phyloP scores from a whole-genome alignment of 1,284 basidiomycete species.

The Cerrena zonata region DNA sequence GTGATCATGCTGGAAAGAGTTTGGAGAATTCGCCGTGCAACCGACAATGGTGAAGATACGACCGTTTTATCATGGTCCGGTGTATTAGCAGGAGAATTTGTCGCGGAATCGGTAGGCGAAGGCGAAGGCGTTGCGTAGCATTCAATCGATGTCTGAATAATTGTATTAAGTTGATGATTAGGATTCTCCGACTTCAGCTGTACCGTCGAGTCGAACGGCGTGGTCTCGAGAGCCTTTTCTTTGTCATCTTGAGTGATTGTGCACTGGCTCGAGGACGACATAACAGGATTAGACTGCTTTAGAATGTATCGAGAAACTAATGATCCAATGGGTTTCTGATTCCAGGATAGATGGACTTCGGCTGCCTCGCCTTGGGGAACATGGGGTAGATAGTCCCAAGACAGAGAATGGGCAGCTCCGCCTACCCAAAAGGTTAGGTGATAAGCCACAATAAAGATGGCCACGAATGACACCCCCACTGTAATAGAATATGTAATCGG shows the following conservation, averaged over 20 bases:
- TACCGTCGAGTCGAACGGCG: background rate
- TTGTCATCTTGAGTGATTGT: background rate
- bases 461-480: conserved; percentile 38
- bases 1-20: conserved; percentile 29
- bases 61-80: background rate
- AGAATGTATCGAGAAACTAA: conserved; percentile 3
- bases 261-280: background rate
- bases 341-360: conserved; percentile 5
- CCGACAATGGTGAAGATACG: background rate
- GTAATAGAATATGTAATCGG: background rate
- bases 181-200: background rate
- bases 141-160: background rate
- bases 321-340: conserved; percentile 4
- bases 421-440: conserved; percentile 35
- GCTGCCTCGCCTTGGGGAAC: conserved; percentile 26
- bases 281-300: background rate
- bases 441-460: conserved; percentile 37
- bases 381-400: conserved; percentile 35
- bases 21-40: conserved; percentile 6
- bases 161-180: background rate
- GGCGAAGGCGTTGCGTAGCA: background rate
- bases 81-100: background rate
- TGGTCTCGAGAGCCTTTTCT: background rate
- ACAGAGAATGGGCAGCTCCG: conserved; percentile 33
- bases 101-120: background rate